Evolutionary conservation across 805 yeast species (phyloP), one percentile per base, ranked within the genome.

Genomic region (Nakazawaea wyomingensis): DNA sequence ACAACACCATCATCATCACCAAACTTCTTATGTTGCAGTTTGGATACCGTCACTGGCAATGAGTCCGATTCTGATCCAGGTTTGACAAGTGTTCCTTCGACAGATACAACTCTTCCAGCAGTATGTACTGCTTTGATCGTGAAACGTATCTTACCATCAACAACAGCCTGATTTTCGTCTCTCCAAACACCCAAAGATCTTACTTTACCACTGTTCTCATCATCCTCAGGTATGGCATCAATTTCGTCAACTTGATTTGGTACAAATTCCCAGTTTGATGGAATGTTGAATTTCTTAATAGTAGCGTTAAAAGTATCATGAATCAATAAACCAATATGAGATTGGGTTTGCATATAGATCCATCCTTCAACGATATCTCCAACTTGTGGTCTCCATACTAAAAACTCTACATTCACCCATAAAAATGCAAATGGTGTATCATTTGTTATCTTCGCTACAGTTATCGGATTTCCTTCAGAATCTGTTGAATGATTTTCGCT

Each of bases 241-340:
- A 54, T 51, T 50, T 78, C 87, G 53, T 84, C 91, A 19, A 72
- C 80, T 57, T 87, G 88, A 54, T 74, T 79, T 39, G 93, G 91
- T 42, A 86, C 73, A 62, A 91, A 93, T 27, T 69, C 69, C 99
- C 99, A 93, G 37, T 70, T 74, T 33, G 68, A 65, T n/a, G 99
- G 99, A 48, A 93, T 89, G 53, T 79, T 81, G 57, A 74, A 81
- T 59, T 85, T 80, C 62, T 85, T 87, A 49, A 93, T 87, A 36
- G 91, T 80, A 18, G 97, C 97, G 64, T 93, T 93, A 69, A 93
- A 93, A 1, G 95, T 87, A 64, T 93, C 98, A 60, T 87, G 90
- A 39, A 93, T 72, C 50, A 93, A 72, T 48, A 93, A 69, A 47
- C 97, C 98, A 54, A 93, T 84, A 59, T 93, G 99, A 6, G 96